Conservation (phyloP, 2,329 filamentous ascomycete species). For the Sphaerulina vaccinii region DNA sequence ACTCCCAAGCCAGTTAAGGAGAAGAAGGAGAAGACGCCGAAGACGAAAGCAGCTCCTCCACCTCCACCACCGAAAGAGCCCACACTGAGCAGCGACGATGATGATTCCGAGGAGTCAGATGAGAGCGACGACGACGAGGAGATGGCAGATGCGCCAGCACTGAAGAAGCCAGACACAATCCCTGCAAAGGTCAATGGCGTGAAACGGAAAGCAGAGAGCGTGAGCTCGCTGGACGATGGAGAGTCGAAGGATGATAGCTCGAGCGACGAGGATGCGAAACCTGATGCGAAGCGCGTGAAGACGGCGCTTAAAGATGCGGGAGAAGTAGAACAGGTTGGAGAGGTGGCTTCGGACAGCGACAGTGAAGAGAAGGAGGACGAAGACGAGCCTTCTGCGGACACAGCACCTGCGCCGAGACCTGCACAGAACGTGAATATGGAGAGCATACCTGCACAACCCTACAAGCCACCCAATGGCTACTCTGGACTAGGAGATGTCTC, state of each 20-base stretch:
- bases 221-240: conserved; percentile 8
- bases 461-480: conserved; percentile 47
- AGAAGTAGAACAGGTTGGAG: conserved; percentile 3
- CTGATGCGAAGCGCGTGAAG: conserved; percentile 14
- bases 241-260: conserved; percentile 15
- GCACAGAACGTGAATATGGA: conserved; percentile 3
- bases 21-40: conserved; percentile 11
- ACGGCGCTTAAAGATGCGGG: conserved; percentile 9
- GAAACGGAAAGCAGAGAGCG: conserved; percentile 30
- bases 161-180: conserved; percentile 17
- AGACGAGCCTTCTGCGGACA: conserved; percentile 2
- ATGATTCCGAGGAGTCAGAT: conserved; percentile 31
- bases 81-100: conserved; percentile 18
- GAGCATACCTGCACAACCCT: conserved; percentile 28
- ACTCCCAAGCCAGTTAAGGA: conserved; percentile 4
- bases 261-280: conserved; percentile 17
- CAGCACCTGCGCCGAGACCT: not conserved
- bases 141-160: conserved; percentile 15
- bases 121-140: conserved; percentile 24
- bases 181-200: conserved; percentile 32
- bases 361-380: conserved; percentile 9
- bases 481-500: conserved; percentile 46
- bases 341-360: conserved; percentile 13
- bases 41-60: conserved; percentile 10
- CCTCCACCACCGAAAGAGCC: conserved; percentile 9